Evolutionary conservation across 2,329 filamentous ascomycete species (phyloP).

Genomic region (Cladophialophora yegresii): DNA sequence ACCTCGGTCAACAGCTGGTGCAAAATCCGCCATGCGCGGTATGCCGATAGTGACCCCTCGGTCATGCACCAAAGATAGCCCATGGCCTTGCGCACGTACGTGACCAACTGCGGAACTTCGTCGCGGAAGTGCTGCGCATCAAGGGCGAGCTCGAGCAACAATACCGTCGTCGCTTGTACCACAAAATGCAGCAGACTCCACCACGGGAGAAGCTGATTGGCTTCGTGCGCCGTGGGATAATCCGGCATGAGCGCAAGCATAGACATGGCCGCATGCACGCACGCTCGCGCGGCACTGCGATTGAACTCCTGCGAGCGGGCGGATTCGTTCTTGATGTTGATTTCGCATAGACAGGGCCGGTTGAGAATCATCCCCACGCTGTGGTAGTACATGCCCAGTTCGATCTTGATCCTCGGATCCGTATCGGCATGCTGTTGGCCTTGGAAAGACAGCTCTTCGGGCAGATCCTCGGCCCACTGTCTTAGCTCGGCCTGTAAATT

Average conservation of each 20-base stretch:
- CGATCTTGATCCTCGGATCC: slow-evolving; percentile 31
- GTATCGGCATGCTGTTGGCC: slow-evolving; percentile 5
- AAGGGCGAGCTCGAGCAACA: slow-evolving; percentile 38
- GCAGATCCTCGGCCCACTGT: slow-evolving; percentile 23
- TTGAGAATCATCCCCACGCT: slow-evolving; percentile 38
- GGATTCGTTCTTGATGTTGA: slow-evolving; percentile 37
- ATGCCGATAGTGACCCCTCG: slow-evolving; percentile 24
- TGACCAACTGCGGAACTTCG: slow-evolving; percentile 30
- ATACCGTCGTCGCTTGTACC: slow-evolving; percentile 36
- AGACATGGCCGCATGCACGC: slow-evolving; percentile 36
- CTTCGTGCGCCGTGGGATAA: slow-evolving; percentile 32
- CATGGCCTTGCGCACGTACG: slow-evolving; percentile 37
- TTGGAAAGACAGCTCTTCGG: not conserved
- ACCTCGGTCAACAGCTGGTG: slow-evolving; percentile 23
- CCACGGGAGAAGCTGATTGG: slow-evolving; percentile 37
- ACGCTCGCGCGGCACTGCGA: slow-evolving; percentile 29
- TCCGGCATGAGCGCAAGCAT: slow-evolving; percentile 37
- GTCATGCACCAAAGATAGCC: slow-evolving; percentile 31
- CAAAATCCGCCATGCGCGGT: slow-evolving; percentile 30
- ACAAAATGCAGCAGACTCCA: slow-evolving; percentile 39
- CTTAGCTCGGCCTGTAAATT: slow-evolving; percentile 28
- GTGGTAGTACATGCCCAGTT: slow-evolving; percentile 37
- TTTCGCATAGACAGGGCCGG: slow-evolving; percentile 39
- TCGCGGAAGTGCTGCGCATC: slow-evolving; percentile 32
- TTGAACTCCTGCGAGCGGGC: slow-evolving; percentile 28